phyloP scores from a whole-genome alignment of 352 stramenopile species.

The Blastocystis sp. region DNA sequence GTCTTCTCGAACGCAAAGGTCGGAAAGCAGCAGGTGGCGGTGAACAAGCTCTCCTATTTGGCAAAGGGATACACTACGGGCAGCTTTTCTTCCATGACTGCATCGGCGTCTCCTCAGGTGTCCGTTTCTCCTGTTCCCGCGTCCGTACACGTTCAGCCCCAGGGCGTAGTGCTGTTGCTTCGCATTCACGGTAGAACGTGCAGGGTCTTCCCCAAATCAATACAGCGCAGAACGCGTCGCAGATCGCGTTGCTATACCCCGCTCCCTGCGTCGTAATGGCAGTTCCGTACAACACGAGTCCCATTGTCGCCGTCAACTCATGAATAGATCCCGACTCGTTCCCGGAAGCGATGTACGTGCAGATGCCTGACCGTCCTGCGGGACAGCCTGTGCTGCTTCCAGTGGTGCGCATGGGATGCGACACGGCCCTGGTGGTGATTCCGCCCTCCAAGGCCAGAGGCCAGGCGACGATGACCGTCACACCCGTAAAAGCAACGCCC shows the following conservation, averaged over 20 bases:
- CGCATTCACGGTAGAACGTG: background rate
- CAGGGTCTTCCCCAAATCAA: conserved; percentile 20
- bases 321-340: conserved; percentile 69
- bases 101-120: background rate
- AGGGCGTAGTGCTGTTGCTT: background rate
- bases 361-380: conserved; percentile 51
- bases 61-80: conserved; percentile 63
- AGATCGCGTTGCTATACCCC: conserved; percentile 64
- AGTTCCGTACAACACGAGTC: conserved; percentile 70
- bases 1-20: conserved; percentile 44
- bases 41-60: conserved; percentile 65
- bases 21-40: conserved; percentile 17
- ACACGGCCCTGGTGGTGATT: conserved; percentile 67
- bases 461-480: background rate
- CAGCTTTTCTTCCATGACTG: background rate
- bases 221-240: conserved; percentile 52
- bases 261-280: conserved; percentile 73
- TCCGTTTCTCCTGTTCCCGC: background rate
- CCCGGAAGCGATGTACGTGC: conserved; percentile 71
- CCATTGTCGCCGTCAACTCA: background rate
- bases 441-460: conserved; percentile 26
- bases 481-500: conserved; percentile 44
- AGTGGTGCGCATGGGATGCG: conserved; percentile 71
- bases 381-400: conserved; percentile 53
- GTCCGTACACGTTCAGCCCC: background rate